phyloP scores from a whole-genome alignment of 192 early-diverging fungal genomes.

The Helicostylum pulchrum region DNA sequence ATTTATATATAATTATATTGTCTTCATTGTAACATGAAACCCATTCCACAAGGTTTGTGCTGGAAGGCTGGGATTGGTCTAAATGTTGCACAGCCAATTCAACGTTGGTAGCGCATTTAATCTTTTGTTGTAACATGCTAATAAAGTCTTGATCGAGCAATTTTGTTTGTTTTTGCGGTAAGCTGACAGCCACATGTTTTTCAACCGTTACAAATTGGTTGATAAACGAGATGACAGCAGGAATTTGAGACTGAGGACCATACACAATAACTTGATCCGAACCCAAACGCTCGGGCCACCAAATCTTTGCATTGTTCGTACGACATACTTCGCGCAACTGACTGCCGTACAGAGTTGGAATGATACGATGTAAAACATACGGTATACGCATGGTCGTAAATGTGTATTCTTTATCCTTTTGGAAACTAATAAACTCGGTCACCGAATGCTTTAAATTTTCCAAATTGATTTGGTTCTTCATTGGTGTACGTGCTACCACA shows the following conservation, averaged over 20 bases:
- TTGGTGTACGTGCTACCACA: slow-evolving; percentile 77
- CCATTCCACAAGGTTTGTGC: too few species aligned
- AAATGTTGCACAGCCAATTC: background rate
- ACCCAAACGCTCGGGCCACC: slow-evolving; percentile 61
- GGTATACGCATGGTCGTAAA: slow-evolving; percentile 32
- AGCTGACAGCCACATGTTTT: slow-evolving; percentile 23
- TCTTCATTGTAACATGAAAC: too few species aligned
- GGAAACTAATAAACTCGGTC: slow-evolving; percentile 53
- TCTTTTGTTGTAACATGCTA: background rate
- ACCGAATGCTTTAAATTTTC: slow-evolving; percentile 60
- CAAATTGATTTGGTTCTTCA: slow-evolving; percentile 67
- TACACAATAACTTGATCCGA: slow-evolving; percentile 40
- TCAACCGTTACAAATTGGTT: slow-evolving; percentile 33
- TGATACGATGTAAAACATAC: slow-evolving; percentile 34
- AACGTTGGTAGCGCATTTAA: background rate
- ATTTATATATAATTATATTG: too few species aligned
- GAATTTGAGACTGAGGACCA: slow-evolving; percentile 55
- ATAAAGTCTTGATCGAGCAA: background rate
- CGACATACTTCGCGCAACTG: slow-evolving; percentile 44
- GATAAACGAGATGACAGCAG: slow-evolving; percentile 46
- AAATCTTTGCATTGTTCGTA: slow-evolving; percentile 45
- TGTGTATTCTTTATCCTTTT: slow-evolving; percentile 45
- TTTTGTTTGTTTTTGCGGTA: background rate
- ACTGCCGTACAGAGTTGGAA: slow-evolving; percentile 1
- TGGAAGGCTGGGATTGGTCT: background rate